Evolutionary conservation across 768 basidiomycete genomes (phyloP), one percentile per base, ranked within the genome.

Genomic region (Termitomyces sp.): DNA sequence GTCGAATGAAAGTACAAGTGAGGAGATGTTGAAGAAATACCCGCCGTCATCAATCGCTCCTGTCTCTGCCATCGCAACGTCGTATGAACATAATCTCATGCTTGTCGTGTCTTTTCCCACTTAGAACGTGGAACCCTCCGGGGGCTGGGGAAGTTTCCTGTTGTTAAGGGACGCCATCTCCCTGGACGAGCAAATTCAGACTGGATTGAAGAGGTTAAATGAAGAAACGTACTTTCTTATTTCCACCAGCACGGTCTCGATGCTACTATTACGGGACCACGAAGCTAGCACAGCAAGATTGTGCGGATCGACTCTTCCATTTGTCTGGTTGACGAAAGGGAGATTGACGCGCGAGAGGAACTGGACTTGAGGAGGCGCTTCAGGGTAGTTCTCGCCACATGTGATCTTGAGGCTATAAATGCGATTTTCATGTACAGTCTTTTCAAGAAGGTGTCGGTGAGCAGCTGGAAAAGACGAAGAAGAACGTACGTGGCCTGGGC

Each of bases 381-480:
- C 92, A 31, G 92, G 91, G 71, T 95, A 95, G 3, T 68, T 57
- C 1, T 82, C 76, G 52, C 85, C 91, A 67, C 96, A 98, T 68
- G 79, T 77, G 70, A 99, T 95, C 76, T 89, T 91, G 67, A 99
- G 83, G 54, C 87, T 89, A 83, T 98, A 99, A 76, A 98, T 99
- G 55, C 97, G 85, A 76, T 98, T 99, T 83, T 99, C 96, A 74
- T 98, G 95, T 4, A 96, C 93, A 24, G 95, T 96, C 92, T 96
- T 65, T 16, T 51, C 39, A 34, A 33, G 15, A 53, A 54, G n/a
- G 12, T 6, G 6, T 42, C 67, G 50, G 66, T 61, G 22, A 18
- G 61, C 62, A 64, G 55, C 44, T 55, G 30, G 46, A 31, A 11
- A 33, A 44, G 48, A 49, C 30, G 36, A 13, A 27, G n/a, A 13